Conservation (phyloP, 192 early-diverging fungal species). For the Powellomyces hirtus region DNA sequence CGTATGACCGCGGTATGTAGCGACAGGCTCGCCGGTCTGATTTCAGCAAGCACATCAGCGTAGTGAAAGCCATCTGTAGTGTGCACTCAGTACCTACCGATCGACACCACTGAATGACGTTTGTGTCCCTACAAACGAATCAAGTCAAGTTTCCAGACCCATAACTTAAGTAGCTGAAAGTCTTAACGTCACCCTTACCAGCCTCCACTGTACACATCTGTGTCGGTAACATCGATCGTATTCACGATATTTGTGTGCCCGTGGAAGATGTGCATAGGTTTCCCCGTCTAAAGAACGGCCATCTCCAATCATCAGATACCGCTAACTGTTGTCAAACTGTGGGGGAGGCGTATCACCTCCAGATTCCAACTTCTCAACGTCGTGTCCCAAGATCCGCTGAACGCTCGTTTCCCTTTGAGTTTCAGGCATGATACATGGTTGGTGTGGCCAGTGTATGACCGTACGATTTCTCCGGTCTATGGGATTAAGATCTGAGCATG, state of each 20-base stretch:
- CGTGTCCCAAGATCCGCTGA: conserved; percentile 53
- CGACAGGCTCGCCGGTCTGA: conserved; percentile 50
- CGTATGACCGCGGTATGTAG: conserved; percentile 44
- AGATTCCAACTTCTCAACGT: conserved; percentile 54
- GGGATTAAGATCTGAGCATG: background rate
- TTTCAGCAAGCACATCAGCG: background rate
- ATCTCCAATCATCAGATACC: background rate
- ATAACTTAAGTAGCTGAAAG: background rate
- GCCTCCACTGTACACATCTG: conserved; percentile 51
- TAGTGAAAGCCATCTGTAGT: background rate
- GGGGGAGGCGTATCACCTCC: conserved; percentile 34
- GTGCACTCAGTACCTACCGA: conserved; percentile 32
- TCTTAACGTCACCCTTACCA: conserved; percentile 26
- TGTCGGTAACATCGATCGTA: conserved; percentile 52
- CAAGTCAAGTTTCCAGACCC: background rate
- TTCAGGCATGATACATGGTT: conserved; percentile 47
- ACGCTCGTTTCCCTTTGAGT: conserved; percentile 43
- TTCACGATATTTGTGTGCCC: conserved; percentile 56
- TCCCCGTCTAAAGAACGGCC: conserved; percentile 40
- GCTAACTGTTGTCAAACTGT: background rate
- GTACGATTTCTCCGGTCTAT: conserved; percentile 14
- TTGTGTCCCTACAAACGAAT: conserved; percentile 32
- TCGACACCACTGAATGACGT: conserved; percentile 54
- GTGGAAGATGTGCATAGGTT: conserved; percentile 55
- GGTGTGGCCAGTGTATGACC: conserved; percentile 40